phyloP scores from a whole-genome alignment of 2,329 filamentous ascomycete genomes.

The Botryotinia convoluta region DNA sequence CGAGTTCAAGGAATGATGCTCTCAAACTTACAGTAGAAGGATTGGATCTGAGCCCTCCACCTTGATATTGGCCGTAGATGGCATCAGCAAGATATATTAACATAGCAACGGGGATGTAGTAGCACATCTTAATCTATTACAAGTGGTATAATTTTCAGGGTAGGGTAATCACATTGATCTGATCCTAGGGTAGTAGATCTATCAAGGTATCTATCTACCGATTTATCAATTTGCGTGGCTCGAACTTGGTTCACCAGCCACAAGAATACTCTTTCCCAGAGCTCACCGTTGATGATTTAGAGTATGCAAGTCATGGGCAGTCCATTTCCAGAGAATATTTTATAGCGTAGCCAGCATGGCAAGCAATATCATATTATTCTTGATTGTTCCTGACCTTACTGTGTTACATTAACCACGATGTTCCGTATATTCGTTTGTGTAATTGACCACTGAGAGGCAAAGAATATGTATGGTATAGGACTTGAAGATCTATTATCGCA shows the following conservation, averaged over 20 bases:
- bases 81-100: not conserved
- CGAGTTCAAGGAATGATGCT: conserved; percentile 51
- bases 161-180: not conserved
- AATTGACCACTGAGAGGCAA: not conserved
- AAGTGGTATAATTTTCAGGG: not conserved
- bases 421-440: not conserved
- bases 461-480: not conserved
- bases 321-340: not conserved
- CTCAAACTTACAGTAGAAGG: conserved; percentile 61
- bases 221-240: not conserved
- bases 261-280: not conserved
- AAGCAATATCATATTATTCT: not conserved
- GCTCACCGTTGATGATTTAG: not conserved
- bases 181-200: not conserved
- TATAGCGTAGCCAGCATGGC: not conserved
- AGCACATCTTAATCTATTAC: not conserved
- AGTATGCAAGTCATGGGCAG: not conserved
- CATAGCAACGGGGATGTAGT: not conserved
- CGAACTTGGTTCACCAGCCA: not conserved
- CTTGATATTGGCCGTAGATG: not conserved
- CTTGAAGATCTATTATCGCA: not conserved
- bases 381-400: not conserved
- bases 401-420: not conserved
- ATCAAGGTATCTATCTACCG: not conserved
- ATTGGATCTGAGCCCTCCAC: conserved; percentile 54